Evolutionary conservation across 257 asterid genomes (phyloP), one percentile per base, ranked within the genome.

Genomic region (Solanum ossicruentum): DNA sequence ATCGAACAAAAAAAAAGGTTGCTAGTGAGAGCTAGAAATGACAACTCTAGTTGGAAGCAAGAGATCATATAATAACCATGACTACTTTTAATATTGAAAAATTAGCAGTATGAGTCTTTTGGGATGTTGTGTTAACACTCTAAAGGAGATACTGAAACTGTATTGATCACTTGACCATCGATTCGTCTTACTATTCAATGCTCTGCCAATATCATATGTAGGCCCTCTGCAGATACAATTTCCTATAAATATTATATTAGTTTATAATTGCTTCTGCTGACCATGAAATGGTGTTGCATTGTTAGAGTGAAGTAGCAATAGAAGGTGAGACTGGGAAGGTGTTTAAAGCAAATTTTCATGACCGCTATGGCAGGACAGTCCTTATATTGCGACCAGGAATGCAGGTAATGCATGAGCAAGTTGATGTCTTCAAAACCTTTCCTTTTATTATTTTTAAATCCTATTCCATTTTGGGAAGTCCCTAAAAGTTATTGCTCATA

Each of bases 321-420:
- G 99, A 93, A 89, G 98, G 99, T 45, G 96, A 94, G 89, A 96
- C 99, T 2, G 99, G 99, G 88, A 93, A 96, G 90, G 92, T 95
- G 41, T 94, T 82, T 86, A 90, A 94, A 82, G 98, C 99, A 85
- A 92, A 90, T 87, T 96, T 96, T 86, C 98, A 84, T 84, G 99
- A 96, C 84, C 99, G 97, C 81, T 63, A 86, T 16, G 99, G 99
- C 43, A 89, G 99, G 91, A 86, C 92, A 67, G 99, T 96, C 88
- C 98, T 96, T 86, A 92, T 96, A 78, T 92, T 96, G 69, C 90
- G 98, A 86, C 99, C 99, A 49, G 98, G 97, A 85, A 83, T 81
- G 90, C 98, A 95, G 99, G 99, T 95, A 92, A 82, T 39, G 54
- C 39, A 61, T 15, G 54, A 16, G 83, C 83, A 52, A 26, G 83